These are phyloP conservation scores for Metschnikowia sp. DNA, from an alignment of 805 yeast species.

Conservation along the genomic window DNA sequence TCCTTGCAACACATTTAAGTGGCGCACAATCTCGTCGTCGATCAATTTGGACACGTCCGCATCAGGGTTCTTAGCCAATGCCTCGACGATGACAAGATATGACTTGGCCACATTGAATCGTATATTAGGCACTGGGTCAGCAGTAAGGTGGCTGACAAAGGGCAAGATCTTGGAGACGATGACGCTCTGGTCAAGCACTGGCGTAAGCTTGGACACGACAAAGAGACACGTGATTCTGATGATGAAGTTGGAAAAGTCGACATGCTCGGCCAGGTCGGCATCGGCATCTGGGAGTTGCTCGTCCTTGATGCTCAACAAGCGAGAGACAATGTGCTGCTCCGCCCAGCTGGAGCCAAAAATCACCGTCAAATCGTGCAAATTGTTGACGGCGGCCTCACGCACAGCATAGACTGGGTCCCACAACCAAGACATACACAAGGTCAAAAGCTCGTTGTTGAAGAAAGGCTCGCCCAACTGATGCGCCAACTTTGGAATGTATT, in stretches of 20 bases:
- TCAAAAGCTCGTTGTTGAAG: conserved; percentile 87
- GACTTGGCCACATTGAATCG: conserved; percentile 94
- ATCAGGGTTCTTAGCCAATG: conserved; percentile 32
- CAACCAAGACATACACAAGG: conserved; percentile 93
- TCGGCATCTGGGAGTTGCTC: conserved; percentile 19
- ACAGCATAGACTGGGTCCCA: conserved; percentile 98
- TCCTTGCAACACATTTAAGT: conserved; percentile 57
- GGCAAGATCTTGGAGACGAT: conserved; percentile 71
- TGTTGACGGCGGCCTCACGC: conserved; percentile 91
- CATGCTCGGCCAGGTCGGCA: conserved; percentile 28
- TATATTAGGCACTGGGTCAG: conserved; percentile 90
- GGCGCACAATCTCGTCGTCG: conserved; percentile 53
- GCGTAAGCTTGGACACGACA: conserved; percentile 78
- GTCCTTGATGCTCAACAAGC: conserved; percentile 48
- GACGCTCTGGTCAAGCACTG: conserved; percentile 58
- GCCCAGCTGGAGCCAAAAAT: conserved; percentile 97
- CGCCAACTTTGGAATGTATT: conserved; percentile 91
- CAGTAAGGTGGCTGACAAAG: conserved; percentile 65
- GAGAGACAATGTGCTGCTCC: conserved; percentile 71
- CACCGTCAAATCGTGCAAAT: conserved; percentile 72
- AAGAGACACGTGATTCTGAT: conserved; percentile 88
- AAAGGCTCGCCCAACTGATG: conserved; percentile 91
- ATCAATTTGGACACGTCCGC: conserved; percentile 23
- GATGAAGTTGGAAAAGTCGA: conserved; percentile 70
- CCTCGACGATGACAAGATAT: conserved; percentile 56